Percentiles rank a stretch among this genome's conserved stretches.
Evolutionary conservation across 176 grass and related monocot species (phyloP).

Genomic region (Dactylis glomerata): DNA sequence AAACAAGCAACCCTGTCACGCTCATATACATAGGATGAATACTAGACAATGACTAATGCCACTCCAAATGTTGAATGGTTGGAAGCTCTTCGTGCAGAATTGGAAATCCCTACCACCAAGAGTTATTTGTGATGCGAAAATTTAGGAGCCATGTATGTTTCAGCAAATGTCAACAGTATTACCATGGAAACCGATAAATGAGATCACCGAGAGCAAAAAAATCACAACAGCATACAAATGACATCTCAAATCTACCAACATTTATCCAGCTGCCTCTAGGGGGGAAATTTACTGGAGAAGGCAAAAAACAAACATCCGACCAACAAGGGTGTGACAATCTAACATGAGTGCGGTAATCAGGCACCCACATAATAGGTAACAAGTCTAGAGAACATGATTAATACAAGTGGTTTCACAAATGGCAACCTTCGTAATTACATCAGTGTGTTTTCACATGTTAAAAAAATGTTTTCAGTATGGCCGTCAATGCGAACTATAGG

Average conservation of each 20-base stretch:
- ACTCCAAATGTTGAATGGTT: no score
- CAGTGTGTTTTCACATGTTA: no score
- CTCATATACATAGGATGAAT: no score
- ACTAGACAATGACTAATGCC: no score
- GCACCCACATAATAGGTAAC: neutral
- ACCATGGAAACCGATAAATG: neutral
- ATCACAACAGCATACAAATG: neutral
- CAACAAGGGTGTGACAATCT: neutral
- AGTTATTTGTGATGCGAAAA: no score
- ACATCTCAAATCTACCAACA: neutral
- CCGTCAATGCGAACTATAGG: neutral
- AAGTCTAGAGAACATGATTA: neutral
- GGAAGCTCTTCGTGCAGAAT: no score
- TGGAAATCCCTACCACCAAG: no score
- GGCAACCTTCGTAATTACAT: neutral
- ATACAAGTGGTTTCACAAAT: neutral
- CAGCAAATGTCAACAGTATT: neutral
- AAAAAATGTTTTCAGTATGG: constrained; percentile 1
- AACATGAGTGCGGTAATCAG: neutral
- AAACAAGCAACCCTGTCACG: no score
- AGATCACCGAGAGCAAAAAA: neutral
- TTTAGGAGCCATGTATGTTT: no score
- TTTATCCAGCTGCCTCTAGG: neutral
- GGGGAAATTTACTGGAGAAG: neutral
- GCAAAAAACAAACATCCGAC: neutral